phyloP scores from a whole-genome alignment of 768 basidiomycete species.

The Cubamyces sp. region DNA sequence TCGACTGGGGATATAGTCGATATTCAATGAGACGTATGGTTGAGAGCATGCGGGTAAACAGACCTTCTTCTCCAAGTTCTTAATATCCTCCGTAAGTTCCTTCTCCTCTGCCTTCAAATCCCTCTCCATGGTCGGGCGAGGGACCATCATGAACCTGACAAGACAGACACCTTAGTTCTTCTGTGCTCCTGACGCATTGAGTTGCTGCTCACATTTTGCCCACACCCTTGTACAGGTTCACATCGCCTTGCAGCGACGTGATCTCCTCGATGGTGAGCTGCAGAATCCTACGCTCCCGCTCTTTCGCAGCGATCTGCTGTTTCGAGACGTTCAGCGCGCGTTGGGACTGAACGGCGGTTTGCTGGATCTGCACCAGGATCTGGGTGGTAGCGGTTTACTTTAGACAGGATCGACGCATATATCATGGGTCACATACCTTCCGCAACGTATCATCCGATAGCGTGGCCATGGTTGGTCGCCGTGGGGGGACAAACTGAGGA shows the following conservation, averaged over 20 bases:
- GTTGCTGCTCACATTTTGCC: slow-evolving; percentile 81
- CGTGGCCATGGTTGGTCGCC: slow-evolving; percentile 34
- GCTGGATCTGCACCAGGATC: slow-evolving; percentile 93
- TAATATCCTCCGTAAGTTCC: slow-evolving; percentile 82
- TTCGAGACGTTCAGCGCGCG: slow-evolving; percentile 70
- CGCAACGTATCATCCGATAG: slow-evolving; percentile 75
- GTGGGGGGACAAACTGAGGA: not conserved
- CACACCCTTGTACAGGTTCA: slow-evolving; percentile 91
- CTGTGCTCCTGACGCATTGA: not conserved
- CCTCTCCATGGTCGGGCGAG: slow-evolving; percentile 76
- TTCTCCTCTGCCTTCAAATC: slow-evolving; percentile 80
- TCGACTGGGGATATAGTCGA: slow-evolving; percentile 52
- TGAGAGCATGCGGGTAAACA: not conserved
- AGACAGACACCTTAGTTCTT: not conserved
- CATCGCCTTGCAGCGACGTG: slow-evolving; percentile 64
- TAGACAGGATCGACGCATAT: not conserved
- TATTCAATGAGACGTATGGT: not conserved
- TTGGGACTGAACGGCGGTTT: slow-evolving; percentile 86
- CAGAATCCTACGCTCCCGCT: slow-evolving; percentile 86
- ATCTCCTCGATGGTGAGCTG: slow-evolving; percentile 91
- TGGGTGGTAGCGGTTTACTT: slow-evolving; percentile 36
- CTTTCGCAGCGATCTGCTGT: slow-evolving; percentile 80
- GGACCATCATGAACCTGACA: slow-evolving; percentile 87
- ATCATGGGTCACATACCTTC: slow-evolving; percentile 48
- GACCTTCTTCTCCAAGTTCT: slow-evolving; percentile 85